phyloP scores from a whole-genome alignment of 1,284 basidiomycete genomes.

The Cerioporus squamosus region DNA sequence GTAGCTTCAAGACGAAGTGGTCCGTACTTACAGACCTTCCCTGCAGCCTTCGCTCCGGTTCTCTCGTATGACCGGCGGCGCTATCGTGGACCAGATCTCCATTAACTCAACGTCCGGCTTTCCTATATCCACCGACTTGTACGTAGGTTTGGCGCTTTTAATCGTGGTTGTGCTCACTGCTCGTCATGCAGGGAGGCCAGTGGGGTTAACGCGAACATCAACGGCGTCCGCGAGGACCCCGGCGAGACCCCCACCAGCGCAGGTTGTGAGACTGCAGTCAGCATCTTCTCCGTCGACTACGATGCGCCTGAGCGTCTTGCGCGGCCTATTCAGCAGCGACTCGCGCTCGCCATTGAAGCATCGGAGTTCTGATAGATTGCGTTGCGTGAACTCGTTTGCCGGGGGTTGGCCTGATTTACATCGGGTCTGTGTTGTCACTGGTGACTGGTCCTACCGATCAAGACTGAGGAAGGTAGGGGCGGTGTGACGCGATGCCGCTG shows the following conservation, averaged over 20 bases:
- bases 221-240: slow-evolving; percentile 28
- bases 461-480: no score
- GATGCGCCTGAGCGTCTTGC: slow-evolving; percentile 30
- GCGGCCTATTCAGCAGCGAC: slow-evolving; percentile 25
- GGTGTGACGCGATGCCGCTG: no score
- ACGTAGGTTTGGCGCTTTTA: neutral
- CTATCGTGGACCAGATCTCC: slow-evolving; percentile 23
- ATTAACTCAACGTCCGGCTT: slow-evolving; percentile 30
- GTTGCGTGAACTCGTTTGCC: no score
- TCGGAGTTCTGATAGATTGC: no score
- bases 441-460: no score
- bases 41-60: slow-evolving; percentile 31
- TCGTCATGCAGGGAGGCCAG: slow-evolving; percentile 17
- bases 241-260: slow-evolving; percentile 31
- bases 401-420: no score
- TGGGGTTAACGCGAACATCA: slow-evolving; percentile 30
- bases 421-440: no score
- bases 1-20: neutral
- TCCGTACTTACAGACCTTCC: neutral
- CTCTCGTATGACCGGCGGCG: slow-evolving; percentile 33
- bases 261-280: slow-evolving; percentile 31
- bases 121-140: slow-evolving; percentile 27
- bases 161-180: neutral
- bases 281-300: slow-evolving; percentile 35
- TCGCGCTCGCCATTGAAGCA: neutral